Evolutionary conservation across 148 eudicot genomes (phyloP).

Genomic region (Salicornia ramosissima): DNA sequence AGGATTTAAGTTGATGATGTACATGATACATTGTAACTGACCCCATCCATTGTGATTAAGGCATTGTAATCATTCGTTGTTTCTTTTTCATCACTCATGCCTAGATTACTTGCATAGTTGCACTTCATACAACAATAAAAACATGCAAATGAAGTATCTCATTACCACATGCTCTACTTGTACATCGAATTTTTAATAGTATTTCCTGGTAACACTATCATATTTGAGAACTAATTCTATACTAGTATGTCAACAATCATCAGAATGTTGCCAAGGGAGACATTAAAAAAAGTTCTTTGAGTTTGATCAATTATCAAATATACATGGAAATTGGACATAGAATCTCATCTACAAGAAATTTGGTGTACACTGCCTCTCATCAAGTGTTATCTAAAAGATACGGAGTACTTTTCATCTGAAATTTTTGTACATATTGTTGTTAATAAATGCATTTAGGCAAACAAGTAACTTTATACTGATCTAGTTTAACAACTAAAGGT

Average conservation of each 20-base stretch:
- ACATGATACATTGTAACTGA: too few species aligned
- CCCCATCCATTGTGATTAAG: too few species aligned
- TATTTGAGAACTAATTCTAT: background rate
- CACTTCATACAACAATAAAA: background rate
- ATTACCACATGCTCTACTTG: background rate
- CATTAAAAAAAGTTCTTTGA: background rate
- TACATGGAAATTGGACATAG: background rate
- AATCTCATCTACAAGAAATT: background rate
- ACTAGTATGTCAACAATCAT: background rate
- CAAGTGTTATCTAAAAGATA: background rate
- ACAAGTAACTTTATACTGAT: background rate
- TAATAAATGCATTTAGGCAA: background rate
- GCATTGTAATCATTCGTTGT: too few species aligned
- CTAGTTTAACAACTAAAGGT: too few species aligned
- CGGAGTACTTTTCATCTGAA: background rate
- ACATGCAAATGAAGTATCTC: background rate
- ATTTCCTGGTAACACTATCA: background rate
- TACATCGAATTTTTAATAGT: background rate
- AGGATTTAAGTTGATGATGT: too few species aligned
- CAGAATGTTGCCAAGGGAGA: background rate
- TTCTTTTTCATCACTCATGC: background rate
- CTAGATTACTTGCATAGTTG: background rate
- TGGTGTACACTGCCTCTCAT: background rate
- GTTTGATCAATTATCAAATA: too few species aligned
- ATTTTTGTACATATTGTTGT: background rate